Conservation (phyloP, 306 rosid genomes). For the Ammopiptanthus mongolicus region DNA sequence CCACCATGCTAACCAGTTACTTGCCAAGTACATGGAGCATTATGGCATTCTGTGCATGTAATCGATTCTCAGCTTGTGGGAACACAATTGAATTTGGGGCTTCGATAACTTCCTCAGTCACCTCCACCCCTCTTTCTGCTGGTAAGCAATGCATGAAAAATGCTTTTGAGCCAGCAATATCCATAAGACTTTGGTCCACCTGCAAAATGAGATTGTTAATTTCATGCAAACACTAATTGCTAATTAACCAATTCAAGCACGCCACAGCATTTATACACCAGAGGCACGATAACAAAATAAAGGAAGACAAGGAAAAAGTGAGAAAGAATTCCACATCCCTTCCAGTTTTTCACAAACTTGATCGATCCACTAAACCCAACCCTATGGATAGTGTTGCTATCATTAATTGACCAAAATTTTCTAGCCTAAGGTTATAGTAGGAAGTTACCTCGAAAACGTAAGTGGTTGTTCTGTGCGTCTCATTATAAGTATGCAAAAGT, state of each 20-base stretch:
- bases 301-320: neutral
- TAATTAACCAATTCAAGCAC: neutral
- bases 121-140: constrained; percentile 97
- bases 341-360: neutral
- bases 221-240: neutral
- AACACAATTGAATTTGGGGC: constrained; percentile 90
- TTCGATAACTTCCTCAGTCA: constrained; percentile 81
- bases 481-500: neutral
- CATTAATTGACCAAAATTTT: neutral
- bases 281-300: neutral
- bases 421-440: neutral
- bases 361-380: neutral
- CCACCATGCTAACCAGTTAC: constrained; percentile 18
- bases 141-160: constrained; percentile 96
- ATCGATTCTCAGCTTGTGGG: constrained; percentile 93
- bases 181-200: constrained; percentile 75
- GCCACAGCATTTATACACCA: neutral
- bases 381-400: neutral
- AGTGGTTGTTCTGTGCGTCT: neutral
- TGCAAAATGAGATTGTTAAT: constrained; percentile 19
- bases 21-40: constrained; percentile 85
- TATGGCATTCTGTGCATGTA: constrained; percentile 96
- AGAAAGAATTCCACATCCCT: neutral
- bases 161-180: constrained; percentile 75
- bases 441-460: neutral